Evolutionary conservation across 2,329 filamentous ascomycete species (phyloP), one percentile per base, ranked within the genome.

Genomic region (Cephalotrichum gorgonifer): DNA sequence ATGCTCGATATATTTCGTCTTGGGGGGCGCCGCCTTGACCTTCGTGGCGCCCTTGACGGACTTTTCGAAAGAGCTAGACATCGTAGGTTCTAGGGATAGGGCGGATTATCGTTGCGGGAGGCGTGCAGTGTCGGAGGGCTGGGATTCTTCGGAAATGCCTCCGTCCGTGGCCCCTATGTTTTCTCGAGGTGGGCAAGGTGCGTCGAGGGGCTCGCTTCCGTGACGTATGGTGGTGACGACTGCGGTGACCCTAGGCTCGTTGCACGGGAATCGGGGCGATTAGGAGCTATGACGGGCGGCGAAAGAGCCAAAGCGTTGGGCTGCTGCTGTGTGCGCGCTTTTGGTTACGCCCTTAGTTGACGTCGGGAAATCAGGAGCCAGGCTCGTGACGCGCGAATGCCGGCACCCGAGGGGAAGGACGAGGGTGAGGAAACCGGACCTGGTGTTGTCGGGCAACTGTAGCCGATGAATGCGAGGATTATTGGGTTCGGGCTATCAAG

Each of bases 1-100:
- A 64, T 96, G 89, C 67, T 98, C 93, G 72, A 98, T 94, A 72
- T 97, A 98, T 71, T 98, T 98, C 50, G 91, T 93, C 73, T 98
- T 98, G 47, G 93, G 93, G 54, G 93, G 88, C 57, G 93, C 93
- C 25, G 52, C 53, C 81, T 96, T 97, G 65, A 95, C 88, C 76
- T 97, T 97, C 61, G 91, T 97, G 60, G 88, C 91, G 71, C 91
- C 93, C 76, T 97, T 97, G 64, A 98, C 93, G 58, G 90, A 95
- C 77, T 97, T 98, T 76, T 98, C 93, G 65, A 97, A 97, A 51
- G 87, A 91, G 73, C 83, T 86, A 57, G 85, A 81, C 86, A 90
- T 90, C 57, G 62, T 49, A 27, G 20, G 20, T 9, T 12, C 17
- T n/a, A n/a, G 15, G 28, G 17, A 17, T 22, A 20, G 17, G 35